phyloP scores from a whole-genome alignment of 305 asterid species.

The Solanum aculeatissimum region DNA sequence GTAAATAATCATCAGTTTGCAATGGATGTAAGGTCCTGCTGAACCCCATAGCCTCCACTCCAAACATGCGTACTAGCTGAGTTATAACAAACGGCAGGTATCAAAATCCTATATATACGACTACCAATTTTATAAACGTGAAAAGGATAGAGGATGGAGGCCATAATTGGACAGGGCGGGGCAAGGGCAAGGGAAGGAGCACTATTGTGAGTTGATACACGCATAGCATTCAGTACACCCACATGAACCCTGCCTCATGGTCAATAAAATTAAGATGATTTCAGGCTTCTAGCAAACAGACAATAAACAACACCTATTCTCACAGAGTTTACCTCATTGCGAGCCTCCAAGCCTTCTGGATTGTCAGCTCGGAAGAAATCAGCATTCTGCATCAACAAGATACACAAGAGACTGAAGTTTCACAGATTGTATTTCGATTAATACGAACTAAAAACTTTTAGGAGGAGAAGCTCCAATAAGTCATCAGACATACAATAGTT shows the following conservation, averaged over 20 bases:
- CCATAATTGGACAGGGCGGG: neutral
- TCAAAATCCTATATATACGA: neutral
- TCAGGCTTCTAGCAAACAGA: neutral
- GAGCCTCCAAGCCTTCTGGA: conserved; percentile 96
- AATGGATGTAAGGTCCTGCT: neutral
- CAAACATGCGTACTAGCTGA: neutral
- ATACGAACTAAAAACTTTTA: neutral
- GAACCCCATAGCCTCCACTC: neutral
- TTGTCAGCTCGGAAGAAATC: conserved; percentile 97
- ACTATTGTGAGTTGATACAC: neutral
- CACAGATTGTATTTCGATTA: neutral
- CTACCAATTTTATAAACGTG: neutral
- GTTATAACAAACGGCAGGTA: neutral
- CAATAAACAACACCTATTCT: neutral
- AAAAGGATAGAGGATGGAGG: neutral
- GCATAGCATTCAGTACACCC: neutral
- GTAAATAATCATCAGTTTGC: neutral
- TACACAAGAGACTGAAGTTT: neutral
- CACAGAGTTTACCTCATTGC: conserved; percentile 70
- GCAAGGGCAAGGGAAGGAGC: neutral
- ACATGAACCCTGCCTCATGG: neutral
- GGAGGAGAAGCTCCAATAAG: neutral
- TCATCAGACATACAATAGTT: neutral
- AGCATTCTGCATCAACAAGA: conserved; percentile 57
- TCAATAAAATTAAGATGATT: neutral